Evolutionary conservation across 2,329 filamentous ascomycete genomes (phyloP).

Genomic region (Macrophomina tecta): DNA sequence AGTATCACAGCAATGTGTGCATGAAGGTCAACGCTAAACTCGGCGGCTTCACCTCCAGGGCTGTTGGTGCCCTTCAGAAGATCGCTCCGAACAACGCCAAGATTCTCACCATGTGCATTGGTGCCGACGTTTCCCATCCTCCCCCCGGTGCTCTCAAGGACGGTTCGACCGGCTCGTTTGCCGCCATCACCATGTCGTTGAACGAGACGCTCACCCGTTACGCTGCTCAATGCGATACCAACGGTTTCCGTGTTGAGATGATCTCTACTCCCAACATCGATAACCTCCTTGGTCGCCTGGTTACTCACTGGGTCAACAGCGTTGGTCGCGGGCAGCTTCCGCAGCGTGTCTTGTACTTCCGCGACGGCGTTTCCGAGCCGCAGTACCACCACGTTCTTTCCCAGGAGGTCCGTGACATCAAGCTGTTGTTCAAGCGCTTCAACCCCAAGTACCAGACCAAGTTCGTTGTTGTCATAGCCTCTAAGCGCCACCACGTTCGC

Average conservation of each 20-base stretch:
- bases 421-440: conserved; percentile 43
- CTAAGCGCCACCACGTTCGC: conserved; percentile 92
- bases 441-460: conserved; percentile 58
- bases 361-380: conserved; percentile 88
- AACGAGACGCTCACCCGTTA: conserved; percentile 76
- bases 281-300: conserved; percentile 68
- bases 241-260: conserved; percentile 82
- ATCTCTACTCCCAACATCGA: conserved; percentile 71
- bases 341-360: conserved; percentile 84
- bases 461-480: conserved; percentile 85
- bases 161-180: conserved; percentile 69
- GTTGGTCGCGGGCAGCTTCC: conserved; percentile 64
- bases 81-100: conserved; percentile 32
- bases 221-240: conserved; percentile 79
- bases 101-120: conserved; percentile 78
- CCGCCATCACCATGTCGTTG: conserved; percentile 82
- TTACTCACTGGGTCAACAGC: conserved; percentile 67
- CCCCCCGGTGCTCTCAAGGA: conserved; percentile 62
- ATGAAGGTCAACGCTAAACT: conserved; percentile 99
- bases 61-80: conserved; percentile 45
- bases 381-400: conserved; percentile 82
- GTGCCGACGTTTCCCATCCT: conserved; percentile 88
- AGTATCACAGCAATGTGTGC: conserved; percentile 91
- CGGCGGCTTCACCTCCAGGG: conserved; percentile 75
- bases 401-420: conserved; percentile 77